Evolutionary conservation across 805 yeast genomes (phyloP).

Genomic region (Starmerella powellii): DNA sequence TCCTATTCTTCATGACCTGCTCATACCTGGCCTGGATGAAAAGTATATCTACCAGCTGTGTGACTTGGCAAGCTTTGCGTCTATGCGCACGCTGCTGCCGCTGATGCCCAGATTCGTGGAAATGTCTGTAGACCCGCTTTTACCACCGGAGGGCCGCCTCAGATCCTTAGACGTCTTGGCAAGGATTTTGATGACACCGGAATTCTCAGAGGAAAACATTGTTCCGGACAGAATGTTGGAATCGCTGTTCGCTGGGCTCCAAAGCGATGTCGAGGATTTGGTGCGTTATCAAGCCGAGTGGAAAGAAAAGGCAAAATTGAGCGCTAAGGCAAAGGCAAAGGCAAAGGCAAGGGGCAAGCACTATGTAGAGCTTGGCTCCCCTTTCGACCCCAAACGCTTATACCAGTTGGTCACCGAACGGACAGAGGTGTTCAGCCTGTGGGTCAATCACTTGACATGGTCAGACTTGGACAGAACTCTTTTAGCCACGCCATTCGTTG

Average conservation of each 20-base stretch:
- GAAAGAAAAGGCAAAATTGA: too few relatives aligned
- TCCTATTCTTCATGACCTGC: slow-evolving; percentile 3
- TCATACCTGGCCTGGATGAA: neutral
- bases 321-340: too few relatives aligned
- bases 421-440: neutral
- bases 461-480: neutral
- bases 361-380: too few relatives aligned
- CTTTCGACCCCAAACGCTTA: too few relatives aligned
- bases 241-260: neutral
- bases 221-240: neutral
- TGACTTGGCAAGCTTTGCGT: slow-evolving; percentile 5
- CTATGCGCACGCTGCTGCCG: neutral
- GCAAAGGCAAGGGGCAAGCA: too few relatives aligned
- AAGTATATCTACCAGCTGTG: slow-evolving; percentile 5
- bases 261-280: too few relatives aligned
- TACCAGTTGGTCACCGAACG: too few relatives aligned
- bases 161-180: neutral
- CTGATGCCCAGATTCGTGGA: neutral
- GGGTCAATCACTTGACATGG: neutral
- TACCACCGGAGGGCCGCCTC: neutral
- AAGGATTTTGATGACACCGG: neutral
- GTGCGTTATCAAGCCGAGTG: too few relatives aligned
- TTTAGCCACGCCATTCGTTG: neutral
- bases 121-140: neutral
- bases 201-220: neutral